phyloP scores from a whole-genome alignment of 768 basidiomycete genomes.

The Mycena capillaripes region DNA sequence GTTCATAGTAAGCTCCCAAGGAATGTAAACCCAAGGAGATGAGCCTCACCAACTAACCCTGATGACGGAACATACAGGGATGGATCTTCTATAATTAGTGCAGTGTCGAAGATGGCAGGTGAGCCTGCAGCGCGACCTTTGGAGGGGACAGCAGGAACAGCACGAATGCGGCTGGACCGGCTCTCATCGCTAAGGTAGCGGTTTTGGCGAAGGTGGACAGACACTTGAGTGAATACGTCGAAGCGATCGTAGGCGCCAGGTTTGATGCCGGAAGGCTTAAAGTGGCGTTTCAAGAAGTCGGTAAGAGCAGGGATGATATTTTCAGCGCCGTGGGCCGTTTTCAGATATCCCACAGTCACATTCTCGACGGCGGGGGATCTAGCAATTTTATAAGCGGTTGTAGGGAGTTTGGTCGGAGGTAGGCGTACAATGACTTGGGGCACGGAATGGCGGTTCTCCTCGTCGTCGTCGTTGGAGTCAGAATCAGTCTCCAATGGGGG shows the following conservation, averaged over 20 bases:
- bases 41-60: neutral
- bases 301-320: neutral
- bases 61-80: neutral
- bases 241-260: neutral
- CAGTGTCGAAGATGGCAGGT: neutral
- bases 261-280: neutral
- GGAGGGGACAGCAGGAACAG: neutral
- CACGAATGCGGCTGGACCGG: neutral
- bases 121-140: neutral
- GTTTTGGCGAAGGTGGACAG: neutral
- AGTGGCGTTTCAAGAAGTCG: neutral
- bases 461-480: neutral
- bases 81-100: neutral
- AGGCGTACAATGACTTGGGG: too few species aligned
- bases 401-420: too few species aligned
- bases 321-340: neutral
- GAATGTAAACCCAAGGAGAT: neutral
- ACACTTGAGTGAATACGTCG: neutral
- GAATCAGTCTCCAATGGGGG: too few species aligned
- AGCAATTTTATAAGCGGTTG: neutral
- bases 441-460: neutral
- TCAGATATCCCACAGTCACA: neutral
- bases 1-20: neutral
- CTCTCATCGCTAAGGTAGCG: neutral
- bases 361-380: neutral